Evolutionary conservation across 2,329 filamentous ascomycete genomes (phyloP), one percentile per base, ranked within the genome.

Genomic region (Sphaerulina vaccinii): DNA sequence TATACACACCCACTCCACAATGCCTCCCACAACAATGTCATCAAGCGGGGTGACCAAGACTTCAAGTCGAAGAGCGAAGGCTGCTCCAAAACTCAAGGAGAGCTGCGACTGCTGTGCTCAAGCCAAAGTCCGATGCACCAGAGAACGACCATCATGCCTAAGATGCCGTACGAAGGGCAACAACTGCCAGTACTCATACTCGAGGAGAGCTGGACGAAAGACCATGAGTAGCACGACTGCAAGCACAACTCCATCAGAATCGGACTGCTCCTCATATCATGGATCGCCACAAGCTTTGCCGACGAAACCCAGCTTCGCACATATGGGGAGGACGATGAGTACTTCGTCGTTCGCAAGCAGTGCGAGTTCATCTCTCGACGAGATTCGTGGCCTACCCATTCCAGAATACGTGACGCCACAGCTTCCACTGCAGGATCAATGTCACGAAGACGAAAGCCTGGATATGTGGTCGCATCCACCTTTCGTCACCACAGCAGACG

Each of bases 151-250:
- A 5, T 50, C 55, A 11, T 63, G 59, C 40, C 44, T 49, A 39
- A 41, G 61, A 41, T 63, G 61, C 54, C 38, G 47, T 22, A 48
- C 51, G 23, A 58, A 58, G 51, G 51, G 55, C 32, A 45, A 57
- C 13, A 27, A 52, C 18, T 63, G 61, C 45, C 45, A 51, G 29
- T 63, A 63, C 52, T 59, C 56, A 51, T 58, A 52, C 23, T 62
- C 59, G 4, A 47, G 60, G 9, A 56, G 61, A 47, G 60, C 58
- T 24, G 61, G 61, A 16, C 52, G 58, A 32, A 54, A 55, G 21
- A 56, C 51, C 10, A 49, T 38, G 32, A 54, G 44, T 15, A 48
- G 39, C 10, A 42, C 49, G 7, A 22, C 27, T n/a, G 38, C 27
- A n/a, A 38, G 32, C 16, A 44, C 18, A 33, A 48, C 29, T 32